These are phyloP conservation scores for Pseudonitzschia multiseries DNA, from an alignment of 108 stramenopile species.

Conservation along the genomic window DNA sequence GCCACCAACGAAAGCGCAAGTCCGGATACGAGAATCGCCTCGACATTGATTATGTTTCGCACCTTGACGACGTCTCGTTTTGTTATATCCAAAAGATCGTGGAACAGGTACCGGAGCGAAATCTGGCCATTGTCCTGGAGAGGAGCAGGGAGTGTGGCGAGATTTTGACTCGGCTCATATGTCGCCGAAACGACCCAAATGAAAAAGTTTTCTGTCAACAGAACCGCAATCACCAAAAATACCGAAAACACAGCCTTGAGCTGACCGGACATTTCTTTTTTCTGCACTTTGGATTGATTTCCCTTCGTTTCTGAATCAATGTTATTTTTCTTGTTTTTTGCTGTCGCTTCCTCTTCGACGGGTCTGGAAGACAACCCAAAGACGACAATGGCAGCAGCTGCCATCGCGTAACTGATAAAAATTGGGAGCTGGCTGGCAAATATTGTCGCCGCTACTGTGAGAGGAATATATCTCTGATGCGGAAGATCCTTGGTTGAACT, in stretches of 20 bases:
- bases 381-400: conserved; percentile 25
- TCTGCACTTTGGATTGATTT: neutral
- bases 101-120: conserved; percentile 44
- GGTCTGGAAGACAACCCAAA: conserved; percentile 39
- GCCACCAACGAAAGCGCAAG: conserved; percentile 60
- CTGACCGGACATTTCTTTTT: conserved; percentile 19
- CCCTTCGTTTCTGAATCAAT: neutral
- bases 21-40: conserved; percentile 69
- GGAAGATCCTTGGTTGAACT: conserved; percentile 16
- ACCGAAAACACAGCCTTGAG: conserved; percentile 24
- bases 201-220: conserved; percentile 79
- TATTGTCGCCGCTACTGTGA: conserved; percentile 32
- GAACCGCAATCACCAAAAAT: conserved; percentile 41
- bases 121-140: conserved; percentile 82
- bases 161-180: conserved; percentile 48
- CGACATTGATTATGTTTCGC: conserved; percentile 65
- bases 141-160: conserved; percentile 37
- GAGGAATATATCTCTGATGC: conserved; percentile 42
- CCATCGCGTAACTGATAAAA: conserved; percentile 29
- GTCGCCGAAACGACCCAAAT: conserved; percentile 86
- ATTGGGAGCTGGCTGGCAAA: conserved; percentile 41
- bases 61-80: conserved; percentile 56
- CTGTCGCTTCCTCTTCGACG: neutral
- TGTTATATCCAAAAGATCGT: conserved; percentile 41
- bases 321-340: conserved; percentile 3